A percentile compares a stretch with the other conserved stretches of the same genome.
Evolutionary conservation across 2,329 filamentous ascomycete species (phyloP).

Genomic region (Penicillium sclerotigenum): DNA sequence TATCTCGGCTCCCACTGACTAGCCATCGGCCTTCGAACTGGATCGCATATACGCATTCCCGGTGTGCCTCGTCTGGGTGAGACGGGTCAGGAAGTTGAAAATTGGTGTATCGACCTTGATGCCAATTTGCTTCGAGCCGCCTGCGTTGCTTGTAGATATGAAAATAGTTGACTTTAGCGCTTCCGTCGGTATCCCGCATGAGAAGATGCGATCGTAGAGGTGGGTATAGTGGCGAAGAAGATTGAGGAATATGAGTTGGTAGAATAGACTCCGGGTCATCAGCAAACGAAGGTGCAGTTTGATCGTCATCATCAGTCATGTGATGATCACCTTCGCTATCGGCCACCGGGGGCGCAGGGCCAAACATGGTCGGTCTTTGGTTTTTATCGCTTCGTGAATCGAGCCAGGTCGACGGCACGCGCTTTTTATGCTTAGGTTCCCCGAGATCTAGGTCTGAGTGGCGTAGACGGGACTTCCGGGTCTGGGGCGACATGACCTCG

Average conservation of each 20-base stretch:
- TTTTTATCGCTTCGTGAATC: conserved; percentile 35
- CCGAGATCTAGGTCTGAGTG: conserved; percentile 48
- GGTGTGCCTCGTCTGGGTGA: conserved; percentile 76
- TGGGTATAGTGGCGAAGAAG: conserved; percentile 14
- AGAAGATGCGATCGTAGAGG: conserved; percentile 34
- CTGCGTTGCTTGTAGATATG: conserved; percentile 87
- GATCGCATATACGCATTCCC: conserved; percentile 91
- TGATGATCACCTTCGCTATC: conserved; percentile 43
- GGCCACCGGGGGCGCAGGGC: conserved; percentile 11
- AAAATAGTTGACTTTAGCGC: conserved; percentile 76
- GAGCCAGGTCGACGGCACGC: conserved; percentile 47
- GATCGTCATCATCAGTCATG: conserved; percentile 43
- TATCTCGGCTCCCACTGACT: conserved; percentile 90
- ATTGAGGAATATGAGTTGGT: conserved; percentile 10
- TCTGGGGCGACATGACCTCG: conserved; percentile 35
- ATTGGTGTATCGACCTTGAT: conserved; percentile 72
- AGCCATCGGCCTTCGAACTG: conserved; percentile 83
- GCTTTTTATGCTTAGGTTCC: conserved; percentile 53
- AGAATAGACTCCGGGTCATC: conserved; percentile 14
- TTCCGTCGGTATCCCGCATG: conserved; percentile 32
- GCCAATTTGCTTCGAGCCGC: conserved; percentile 87
- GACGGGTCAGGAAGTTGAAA: conserved; percentile 88
- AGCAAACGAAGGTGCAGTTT: conserved; percentile 10
- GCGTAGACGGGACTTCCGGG: conserved; percentile 47
- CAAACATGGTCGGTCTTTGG: not conserved